Evolutionary conservation across 108 stramenopile species (phyloP).

Genomic region (Nannochloropsis granulata): DNA sequence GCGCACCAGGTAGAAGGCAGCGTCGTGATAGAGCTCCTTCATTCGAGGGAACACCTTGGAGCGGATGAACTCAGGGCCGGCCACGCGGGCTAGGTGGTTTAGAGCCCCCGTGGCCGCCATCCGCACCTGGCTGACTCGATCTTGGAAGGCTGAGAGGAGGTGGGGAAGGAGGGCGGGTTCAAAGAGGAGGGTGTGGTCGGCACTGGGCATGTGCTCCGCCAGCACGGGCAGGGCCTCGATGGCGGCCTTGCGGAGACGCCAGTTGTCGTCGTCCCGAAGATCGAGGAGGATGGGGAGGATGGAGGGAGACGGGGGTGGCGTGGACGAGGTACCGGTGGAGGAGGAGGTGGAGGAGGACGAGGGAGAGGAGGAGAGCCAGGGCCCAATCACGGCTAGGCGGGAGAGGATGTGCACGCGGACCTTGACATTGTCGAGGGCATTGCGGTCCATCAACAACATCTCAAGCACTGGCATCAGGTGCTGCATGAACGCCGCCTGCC

Average conservation of each 20-base stretch:
- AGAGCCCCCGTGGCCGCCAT: neutral
- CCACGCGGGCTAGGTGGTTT: neutral
- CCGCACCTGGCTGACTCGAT: neutral
- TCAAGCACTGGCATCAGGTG: neutral
- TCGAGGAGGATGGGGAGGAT: neutral
- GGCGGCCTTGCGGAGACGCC: neutral
- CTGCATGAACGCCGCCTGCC: neutral
- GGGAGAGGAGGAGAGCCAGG: neutral
- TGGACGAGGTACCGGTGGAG: neutral
- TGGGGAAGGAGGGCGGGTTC: neutral
- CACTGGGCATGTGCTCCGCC: neutral
- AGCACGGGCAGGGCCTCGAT: neutral
- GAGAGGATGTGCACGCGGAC: neutral
- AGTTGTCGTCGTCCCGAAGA: neutral
- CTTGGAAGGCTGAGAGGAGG: neutral
- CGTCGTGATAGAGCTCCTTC: neutral
- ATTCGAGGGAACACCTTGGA: neutral
- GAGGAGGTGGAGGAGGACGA: neutral
- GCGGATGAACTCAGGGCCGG: neutral
- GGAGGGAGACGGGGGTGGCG: neutral
- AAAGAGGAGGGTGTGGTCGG: neutral
- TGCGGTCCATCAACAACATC: neutral
- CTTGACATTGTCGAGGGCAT: neutral
- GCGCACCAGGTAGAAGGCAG: neutral
- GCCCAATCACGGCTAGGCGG: neutral